Conservation (phyloP, 1,139 yeast species). For the Yamadazyma triangularis region DNA sequence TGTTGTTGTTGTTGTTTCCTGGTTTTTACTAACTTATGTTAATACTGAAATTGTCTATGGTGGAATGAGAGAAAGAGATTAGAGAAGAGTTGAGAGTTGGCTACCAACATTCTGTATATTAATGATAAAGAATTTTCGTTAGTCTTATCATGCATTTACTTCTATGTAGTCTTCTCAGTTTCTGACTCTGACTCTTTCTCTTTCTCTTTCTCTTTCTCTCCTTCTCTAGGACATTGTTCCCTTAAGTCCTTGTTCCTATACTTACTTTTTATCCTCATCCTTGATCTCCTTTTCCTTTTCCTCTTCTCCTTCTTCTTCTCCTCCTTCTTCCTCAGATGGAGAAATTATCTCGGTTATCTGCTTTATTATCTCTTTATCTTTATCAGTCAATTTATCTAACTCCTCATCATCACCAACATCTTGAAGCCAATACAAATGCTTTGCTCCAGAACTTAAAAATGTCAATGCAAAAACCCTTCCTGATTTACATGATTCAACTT, state of each 20-base stretch:
- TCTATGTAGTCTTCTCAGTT: slow-evolving; percentile 2
- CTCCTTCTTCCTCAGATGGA: slow-evolving; percentile 40
- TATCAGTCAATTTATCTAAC: slow-evolving; percentile 58
- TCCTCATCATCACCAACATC: slow-evolving; percentile 64
- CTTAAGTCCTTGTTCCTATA: slow-evolving; percentile 30
- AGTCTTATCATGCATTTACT: neutral
- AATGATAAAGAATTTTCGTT: neutral
- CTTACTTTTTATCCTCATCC: slow-evolving; percentile 39
- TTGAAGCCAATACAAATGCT: slow-evolving; percentile 88
- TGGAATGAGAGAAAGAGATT: too few relatives aligned
- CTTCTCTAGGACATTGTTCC: too few relatives aligned
- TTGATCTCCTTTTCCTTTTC: slow-evolving; percentile 24
- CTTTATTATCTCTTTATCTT: slow-evolving; percentile 52
- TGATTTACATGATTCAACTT: slow-evolving; percentile 65
- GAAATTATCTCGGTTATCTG: slow-evolving; percentile 53
- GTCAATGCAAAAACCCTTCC: slow-evolving; percentile 86
- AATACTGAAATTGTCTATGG: too few relatives aligned
- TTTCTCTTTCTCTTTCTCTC: slow-evolving; percentile 1
- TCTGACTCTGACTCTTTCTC: neutral
- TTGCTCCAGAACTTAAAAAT: slow-evolving; percentile 79
- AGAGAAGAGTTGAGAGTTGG: too few relatives aligned
- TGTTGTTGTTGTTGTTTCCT: too few relatives aligned
- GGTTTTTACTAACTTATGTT: too few relatives aligned
- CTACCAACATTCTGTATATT: neutral
- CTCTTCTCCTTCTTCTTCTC: slow-evolving; percentile 22